Percentiles rank a stretch among this genome's conserved stretches.
Evolutionary conservation across 257 asterid genomes (phyloP).

Genomic region (Scutellaria barbata): DNA sequence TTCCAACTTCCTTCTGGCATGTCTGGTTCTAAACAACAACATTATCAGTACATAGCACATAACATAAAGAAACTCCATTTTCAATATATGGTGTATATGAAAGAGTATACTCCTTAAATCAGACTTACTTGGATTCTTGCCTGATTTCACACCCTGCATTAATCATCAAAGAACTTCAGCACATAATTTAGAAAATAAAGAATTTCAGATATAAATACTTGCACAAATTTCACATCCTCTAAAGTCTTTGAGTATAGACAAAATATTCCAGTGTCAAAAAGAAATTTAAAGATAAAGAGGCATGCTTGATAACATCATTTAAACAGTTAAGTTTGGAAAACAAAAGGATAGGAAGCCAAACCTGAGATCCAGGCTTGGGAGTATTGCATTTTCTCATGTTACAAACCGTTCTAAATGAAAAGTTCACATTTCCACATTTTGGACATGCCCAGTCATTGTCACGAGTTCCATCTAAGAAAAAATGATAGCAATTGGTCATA

Average conservation of each 20-base stretch:
- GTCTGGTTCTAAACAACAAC: conserved; percentile 56
- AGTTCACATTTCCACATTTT: conserved; percentile 85
- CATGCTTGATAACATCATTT: conserved; percentile 12
- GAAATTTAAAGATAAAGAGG: neutral
- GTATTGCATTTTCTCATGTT: conserved; percentile 97
- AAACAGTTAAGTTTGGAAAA: conserved; percentile 6
- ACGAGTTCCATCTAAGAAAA: conserved; percentile 71
- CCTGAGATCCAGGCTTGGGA: conserved; percentile 93
- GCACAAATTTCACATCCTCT: neutral
- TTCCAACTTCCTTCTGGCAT: conserved; percentile 99
- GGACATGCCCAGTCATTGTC: conserved; percentile 95
- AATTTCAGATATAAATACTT: neutral
- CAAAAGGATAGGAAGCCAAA: conserved; percentile 35
- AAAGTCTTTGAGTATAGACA: neutral
- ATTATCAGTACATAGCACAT: conserved; percentile 25
- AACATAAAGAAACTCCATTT: conserved; percentile 3
- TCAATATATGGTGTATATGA: neutral
- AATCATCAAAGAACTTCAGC: conserved; percentile 28
- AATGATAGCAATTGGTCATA: conserved; percentile 26
- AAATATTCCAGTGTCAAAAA: neutral
- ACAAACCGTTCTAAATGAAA: conserved; percentile 82
- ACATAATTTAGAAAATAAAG: conserved; percentile 9
- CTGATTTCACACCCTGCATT: conserved; percentile 65
- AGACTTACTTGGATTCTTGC: conserved; percentile 74
- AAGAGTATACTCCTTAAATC: conserved; percentile 8